These are phyloP conservation scores for Hypoxylon sp. DNA, from an alignment of 2,329 filamentous ascomycete genomes.

Conservation along the genomic window DNA sequence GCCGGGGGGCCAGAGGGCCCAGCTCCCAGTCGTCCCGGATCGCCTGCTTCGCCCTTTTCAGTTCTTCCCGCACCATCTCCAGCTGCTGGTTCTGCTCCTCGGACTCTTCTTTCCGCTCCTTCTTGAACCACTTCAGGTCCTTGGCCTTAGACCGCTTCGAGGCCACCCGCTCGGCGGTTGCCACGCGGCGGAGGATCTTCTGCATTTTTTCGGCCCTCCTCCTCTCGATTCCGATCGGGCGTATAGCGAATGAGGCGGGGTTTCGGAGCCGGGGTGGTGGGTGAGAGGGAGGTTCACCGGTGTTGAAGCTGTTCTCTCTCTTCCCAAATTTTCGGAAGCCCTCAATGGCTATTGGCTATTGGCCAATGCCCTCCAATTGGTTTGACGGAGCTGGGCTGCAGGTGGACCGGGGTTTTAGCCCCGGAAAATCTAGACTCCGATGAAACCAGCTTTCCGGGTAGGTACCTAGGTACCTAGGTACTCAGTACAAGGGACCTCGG, in stretches of 20 bases:
- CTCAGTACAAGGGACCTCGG: too few relatives aligned
- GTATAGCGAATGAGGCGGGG: neutral
- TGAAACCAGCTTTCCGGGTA: neutral
- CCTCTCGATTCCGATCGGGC: neutral
- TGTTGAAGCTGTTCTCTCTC: constrained; percentile 20
- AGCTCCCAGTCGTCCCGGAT: constrained; percentile 82
- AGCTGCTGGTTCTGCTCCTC: constrained; percentile 46
- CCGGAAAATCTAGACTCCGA: constrained; percentile 40
- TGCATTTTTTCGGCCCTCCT: constrained; percentile 44
- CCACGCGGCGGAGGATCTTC: constrained; percentile 52
- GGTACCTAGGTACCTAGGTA: neutral
- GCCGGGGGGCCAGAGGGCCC: constrained; percentile 81
- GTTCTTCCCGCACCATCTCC: constrained; percentile 47
- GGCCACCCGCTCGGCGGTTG: constrained; percentile 54
- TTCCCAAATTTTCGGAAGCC: constrained; percentile 27
- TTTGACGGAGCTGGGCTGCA: constrained; percentile 2
- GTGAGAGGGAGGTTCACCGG: constrained; percentile 10
- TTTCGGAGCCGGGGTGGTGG: neutral
- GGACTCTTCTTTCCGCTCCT: constrained; percentile 42
- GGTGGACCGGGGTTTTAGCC: neutral
- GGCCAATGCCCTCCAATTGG: constrained; percentile 15
- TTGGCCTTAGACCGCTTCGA: constrained; percentile 50
- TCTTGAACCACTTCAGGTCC: constrained; percentile 40
- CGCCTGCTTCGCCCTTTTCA: constrained; percentile 63
- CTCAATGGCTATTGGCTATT: constrained; percentile 1